Conservation (phyloP, 1,139 yeast genomes). For the Geotrichum citri-aurantii region DNA sequence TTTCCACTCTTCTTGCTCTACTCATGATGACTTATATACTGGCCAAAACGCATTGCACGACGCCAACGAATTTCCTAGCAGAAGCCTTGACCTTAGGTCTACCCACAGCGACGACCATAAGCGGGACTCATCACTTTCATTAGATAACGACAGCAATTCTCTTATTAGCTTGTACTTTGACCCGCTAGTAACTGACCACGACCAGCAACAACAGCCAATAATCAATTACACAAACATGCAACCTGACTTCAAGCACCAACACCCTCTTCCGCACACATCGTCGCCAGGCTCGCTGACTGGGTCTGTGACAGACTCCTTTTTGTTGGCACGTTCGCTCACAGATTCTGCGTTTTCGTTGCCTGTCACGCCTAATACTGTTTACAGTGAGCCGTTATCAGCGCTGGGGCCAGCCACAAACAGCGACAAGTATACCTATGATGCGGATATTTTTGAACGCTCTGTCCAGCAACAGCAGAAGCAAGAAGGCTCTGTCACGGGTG, state of each 20-base stretch:
- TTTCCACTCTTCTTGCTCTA: neutral
- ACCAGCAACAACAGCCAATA: neutral
- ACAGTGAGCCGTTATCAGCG: neutral
- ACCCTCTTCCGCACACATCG: neutral
- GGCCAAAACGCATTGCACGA: neutral
- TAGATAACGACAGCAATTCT: neutral
- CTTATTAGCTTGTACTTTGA: neutral
- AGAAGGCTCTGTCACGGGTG: neutral
- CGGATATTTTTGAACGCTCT: conserved; percentile 39
- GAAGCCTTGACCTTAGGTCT: neutral
- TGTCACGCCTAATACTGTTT: neutral
- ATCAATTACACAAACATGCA: neutral
- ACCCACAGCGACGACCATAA: conserved; percentile 7
- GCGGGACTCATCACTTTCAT: neutral
- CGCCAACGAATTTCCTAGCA: no score
- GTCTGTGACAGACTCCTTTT: no score
- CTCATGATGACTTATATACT: no score
- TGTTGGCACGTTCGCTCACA: neutral
- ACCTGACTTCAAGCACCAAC: neutral
- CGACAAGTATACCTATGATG: conserved; percentile 25
- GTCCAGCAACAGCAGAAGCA: conserved; percentile 33
- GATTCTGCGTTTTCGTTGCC: neutral
- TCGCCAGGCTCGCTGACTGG: neutral
- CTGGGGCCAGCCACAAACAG: neutral
- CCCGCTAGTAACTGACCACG: neutral